Base-by-base conservation (phyloP, 2,329 filamentous ascomycete genomes). In the Fusarium nurragi region DNA sequence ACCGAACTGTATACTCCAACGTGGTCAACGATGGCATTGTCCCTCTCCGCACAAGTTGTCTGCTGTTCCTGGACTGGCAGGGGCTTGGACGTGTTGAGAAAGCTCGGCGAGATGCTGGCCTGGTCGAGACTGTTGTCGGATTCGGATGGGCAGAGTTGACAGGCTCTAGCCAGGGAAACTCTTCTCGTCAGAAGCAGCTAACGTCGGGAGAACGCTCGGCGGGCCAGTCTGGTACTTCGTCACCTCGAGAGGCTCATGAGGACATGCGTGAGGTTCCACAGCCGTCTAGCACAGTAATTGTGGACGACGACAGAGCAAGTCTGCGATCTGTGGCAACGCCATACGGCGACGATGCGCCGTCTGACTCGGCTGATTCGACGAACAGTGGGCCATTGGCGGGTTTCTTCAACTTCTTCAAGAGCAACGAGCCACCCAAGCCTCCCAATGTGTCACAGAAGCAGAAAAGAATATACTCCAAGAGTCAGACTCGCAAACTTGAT, bases 21-120 rank as follows among this genome's bases (percentile, higher is more conserved):
- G 94, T 98, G 13, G 94, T 98, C 68, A 98, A 98, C 73, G 94
- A 98, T 77, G 94, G 94, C 4, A 97, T 99, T 68, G 95, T 99
- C 6, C 95, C 95, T 4, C 80, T 99, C 30, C 88, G 95, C 21
- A 99, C 95, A 6, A 98, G 94, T 64, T 99, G 94, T 76, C 81
- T 99, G n/a, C 79, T 99, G 7, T 99, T 99, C 73, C 81, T 99
- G 2, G 95, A 99, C 75, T 99, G 95, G 95, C 91, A 94, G 77
- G 95, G 95, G 0, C 81, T 99, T 5, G 94, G 91, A 6, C 90
- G 93, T 36, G 95, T 99, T 2, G 93, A 98, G 68, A 99, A 99
- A 77, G 94, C 95, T 12, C 87, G 94, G 21, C 83, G 95, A 75
- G 94, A 97, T 75, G 97, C 94, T 60, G 94, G 94, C 1, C 81